These are phyloP conservation scores for Anethum foeniculum DNA, from an alignment of 140 eudicot genomes.

Conservation along the genomic window DNA sequence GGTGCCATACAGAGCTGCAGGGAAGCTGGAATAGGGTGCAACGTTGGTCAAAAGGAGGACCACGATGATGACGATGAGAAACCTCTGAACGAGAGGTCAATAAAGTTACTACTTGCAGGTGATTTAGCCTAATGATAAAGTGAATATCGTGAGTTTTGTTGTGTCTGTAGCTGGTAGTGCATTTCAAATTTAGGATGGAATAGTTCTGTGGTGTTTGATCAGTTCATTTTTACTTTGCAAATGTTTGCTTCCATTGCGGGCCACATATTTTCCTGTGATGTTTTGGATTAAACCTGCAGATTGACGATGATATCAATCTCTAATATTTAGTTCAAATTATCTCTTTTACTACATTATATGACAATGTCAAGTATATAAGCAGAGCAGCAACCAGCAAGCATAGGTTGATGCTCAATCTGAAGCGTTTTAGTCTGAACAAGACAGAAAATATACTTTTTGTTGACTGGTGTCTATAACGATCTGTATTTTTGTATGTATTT, in stretches of 20 bases:
- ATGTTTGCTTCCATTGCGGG: not conserved
- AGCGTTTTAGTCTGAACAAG: too few species aligned
- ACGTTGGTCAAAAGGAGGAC: not conserved
- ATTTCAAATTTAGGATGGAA: not conserved
- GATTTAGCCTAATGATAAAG: not conserved
- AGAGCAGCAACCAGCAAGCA: too few species aligned
- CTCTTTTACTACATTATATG: too few species aligned
- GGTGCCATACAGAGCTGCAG: not conserved
- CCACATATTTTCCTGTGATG: not conserved
- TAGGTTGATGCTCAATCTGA: too few species aligned
- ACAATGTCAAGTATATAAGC: too few species aligned
- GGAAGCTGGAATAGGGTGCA: not conserved
- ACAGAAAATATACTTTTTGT: too few species aligned
- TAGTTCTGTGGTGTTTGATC: not conserved
- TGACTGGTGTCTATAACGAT: too few species aligned
- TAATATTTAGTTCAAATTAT: too few species aligned
- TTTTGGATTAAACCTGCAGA: not conserved
- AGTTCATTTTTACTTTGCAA: not conserved
- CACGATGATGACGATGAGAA: not conserved
- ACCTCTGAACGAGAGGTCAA: not conserved
- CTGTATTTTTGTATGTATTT: too few species aligned
- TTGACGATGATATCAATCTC: not conserved
- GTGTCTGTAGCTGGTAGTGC: not conserved
- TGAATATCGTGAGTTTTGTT: not conserved
- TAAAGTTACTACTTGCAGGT: not conserved